phyloP scores from a whole-genome alignment of 2,329 filamentous ascomycete species.

The Colletotrichum falcatum region DNA sequence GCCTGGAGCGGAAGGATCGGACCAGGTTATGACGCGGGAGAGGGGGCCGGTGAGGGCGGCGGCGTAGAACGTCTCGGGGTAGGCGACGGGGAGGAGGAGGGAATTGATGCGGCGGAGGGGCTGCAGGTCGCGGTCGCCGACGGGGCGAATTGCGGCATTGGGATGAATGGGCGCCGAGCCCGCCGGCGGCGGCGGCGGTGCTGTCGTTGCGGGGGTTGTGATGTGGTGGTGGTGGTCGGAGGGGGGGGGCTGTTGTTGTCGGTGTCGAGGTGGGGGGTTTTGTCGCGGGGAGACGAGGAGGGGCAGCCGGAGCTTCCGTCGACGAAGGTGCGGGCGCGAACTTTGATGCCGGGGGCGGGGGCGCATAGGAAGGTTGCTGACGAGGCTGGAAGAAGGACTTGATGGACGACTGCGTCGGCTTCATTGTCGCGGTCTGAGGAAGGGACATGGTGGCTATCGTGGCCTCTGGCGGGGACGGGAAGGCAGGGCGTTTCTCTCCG shows the following conservation, averaged over 20 bases:
- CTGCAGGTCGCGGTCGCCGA: slow-evolving; percentile 64
- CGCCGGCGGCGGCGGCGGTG: slow-evolving; percentile 46
- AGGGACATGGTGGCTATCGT: slow-evolving; percentile 53
- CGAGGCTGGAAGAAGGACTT: slow-evolving; percentile 71
- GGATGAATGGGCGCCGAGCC: slow-evolving; percentile 54
- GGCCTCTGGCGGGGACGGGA: slow-evolving; percentile 47
- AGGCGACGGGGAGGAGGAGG: slow-evolving; percentile 72
- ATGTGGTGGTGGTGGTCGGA: slow-evolving; percentile 42
- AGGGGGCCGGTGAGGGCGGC: slow-evolving; percentile 63
- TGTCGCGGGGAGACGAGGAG: slow-evolving; percentile 45
- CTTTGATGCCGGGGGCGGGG: slow-evolving; percentile 52
- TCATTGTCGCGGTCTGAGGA: slow-evolving; percentile 50
- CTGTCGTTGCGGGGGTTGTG: slow-evolving; percentile 34
- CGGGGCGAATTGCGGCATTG: slow-evolving; percentile 64
- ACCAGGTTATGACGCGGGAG: slow-evolving; percentile 71
- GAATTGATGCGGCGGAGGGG: slow-evolving; percentile 73
- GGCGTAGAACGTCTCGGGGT: slow-evolving; percentile 74
- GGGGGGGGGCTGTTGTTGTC: slow-evolving; percentile 39
- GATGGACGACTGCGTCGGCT: slow-evolving; percentile 66
- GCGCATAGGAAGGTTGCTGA: slow-evolving; percentile 56
- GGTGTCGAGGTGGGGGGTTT: slow-evolving; percentile 49
- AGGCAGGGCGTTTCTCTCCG: slow-evolving; percentile 48
- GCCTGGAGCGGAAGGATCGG: slow-evolving; percentile 51
- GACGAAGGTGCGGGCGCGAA: slow-evolving; percentile 47
- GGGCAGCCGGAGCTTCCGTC: slow-evolving; percentile 36